A percentile compares a stretch with the other conserved stretches of the same genome.
These are phyloP conservation scores for Trichothecium roseum DNA, from an alignment of 2,329 filamentous ascomycete species.

Conservation along the genomic window DNA sequence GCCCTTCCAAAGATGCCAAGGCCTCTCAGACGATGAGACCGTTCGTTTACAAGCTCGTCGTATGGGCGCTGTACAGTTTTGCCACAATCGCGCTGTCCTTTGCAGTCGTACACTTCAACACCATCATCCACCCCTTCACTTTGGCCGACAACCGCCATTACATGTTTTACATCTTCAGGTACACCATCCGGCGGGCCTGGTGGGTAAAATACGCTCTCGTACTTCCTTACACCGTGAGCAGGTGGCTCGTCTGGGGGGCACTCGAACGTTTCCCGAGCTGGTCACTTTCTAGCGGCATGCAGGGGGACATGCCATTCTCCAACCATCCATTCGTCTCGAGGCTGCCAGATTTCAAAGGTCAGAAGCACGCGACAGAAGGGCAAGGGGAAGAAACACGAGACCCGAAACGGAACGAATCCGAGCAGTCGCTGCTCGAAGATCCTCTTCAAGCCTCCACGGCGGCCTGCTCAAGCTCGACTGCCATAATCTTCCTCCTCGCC, in stretches of 20 bases:
- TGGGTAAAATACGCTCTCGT: conserved; percentile 57
- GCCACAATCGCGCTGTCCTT: conserved; percentile 25
- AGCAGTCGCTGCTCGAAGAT: conserved; percentile 13
- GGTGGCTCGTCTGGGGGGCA: conserved; percentile 56
- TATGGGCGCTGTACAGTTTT: conserved; percentile 25
- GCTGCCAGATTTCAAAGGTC: neutral
- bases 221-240: conserved; percentile 59
- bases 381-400: conserved; percentile 3
- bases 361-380: conserved; percentile 1
- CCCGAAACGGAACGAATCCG: neutral
- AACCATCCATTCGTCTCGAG: conserved; percentile 1
- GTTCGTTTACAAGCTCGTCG: too few species aligned
- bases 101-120: conserved; percentile 65
- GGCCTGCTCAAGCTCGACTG: conserved; percentile 36
- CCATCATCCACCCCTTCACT: conserved; percentile 89
- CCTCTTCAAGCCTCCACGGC: conserved; percentile 15
- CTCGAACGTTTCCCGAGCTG: conserved; percentile 36
- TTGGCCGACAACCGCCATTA: conserved; percentile 95
- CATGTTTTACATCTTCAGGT: conserved; percentile 90
- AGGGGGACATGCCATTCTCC: neutral
- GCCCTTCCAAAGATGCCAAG: too few species aligned
- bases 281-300: neutral
- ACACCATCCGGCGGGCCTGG: conserved; percentile 59
- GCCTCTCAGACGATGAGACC: too few species aligned
- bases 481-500: conserved; percentile 51